Evolutionary conservation across 495 filamentous ascomycete species (phyloP), one percentile per base, ranked within the genome.

Genomic region (Lineolata rhizophorae): DNA sequence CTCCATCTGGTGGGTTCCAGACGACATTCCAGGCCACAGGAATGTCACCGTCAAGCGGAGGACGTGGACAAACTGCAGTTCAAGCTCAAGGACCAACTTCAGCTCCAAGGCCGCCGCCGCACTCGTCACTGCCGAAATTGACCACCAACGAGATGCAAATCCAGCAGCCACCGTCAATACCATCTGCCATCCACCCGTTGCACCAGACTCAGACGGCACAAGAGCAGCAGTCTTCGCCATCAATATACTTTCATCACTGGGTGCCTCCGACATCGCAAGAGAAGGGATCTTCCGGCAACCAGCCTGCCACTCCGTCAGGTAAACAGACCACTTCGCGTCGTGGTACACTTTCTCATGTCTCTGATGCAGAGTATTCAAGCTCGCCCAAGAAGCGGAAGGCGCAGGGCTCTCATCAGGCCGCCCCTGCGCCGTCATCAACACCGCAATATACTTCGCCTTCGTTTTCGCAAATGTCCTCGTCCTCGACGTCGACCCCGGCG

Each of bases 241-340:
- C 70, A 10, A 74, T 92, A 30, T 90, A 80, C 46, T 91, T 91
- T 38, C 83, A 91, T 46, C 80, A 91, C 44, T 92, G 79, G 79
- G 71, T 80, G 33, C 84, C 84, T 3, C 83, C 82, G 17, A 59
- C 55, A 10, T 61, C 64, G 4, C 68, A 72, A 49, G 50, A 57
- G 40, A 61, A 58, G 34, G 49, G 60, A 31, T 50, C 55, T 39
- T 34, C 55, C 39, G 51, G 60, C 40, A 53, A 70, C 44, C 69
- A 70, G 49, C 62, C 68, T 41, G 58, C 63, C 48, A 67, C 67
- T 41, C 67, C 67, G 40, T 69, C 66, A 62, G 68, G 67, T 71
- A 70, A 65, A 65, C 60, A 60, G 55, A 48, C 53, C 50, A n/a
- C n/a, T n/a, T 57, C 59, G 50, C 58, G 46, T 46, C 42, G 37